A percentile compares a stretch with the other conserved stretches of the same genome.
Conservation (phyloP, 1,284 basidiomycete species). For the Cutaneotrichosporon cavernicola region DNA sequence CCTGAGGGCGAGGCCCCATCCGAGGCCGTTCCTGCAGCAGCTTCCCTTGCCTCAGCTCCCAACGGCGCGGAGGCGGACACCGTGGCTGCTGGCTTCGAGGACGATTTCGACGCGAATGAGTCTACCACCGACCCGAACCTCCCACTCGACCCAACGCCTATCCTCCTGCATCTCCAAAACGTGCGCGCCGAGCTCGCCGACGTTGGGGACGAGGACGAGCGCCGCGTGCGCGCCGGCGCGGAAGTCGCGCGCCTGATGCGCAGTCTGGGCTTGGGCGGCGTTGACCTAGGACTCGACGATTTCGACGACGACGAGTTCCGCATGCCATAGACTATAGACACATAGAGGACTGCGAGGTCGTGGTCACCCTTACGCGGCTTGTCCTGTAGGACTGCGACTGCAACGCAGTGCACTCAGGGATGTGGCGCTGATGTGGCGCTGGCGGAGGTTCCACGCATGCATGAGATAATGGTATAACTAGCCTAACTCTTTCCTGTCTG, state of each 20-base stretch:
- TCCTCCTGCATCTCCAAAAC: constrained; percentile 43
- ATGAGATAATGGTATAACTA: neutral
- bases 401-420: neutral
- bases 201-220: constrained; percentile 43
- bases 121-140: neutral
- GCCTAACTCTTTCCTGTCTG: neutral
- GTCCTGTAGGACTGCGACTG: neutral
- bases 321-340: neutral
- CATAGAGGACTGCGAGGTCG: constrained; percentile 2
- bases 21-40: neutral
- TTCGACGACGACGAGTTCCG: constrained; percentile 17
- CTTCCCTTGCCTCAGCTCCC: neutral
- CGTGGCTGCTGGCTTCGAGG: constrained; percentile 32
- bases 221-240: constrained; percentile 38
- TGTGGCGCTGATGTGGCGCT: neutral
- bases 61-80: constrained; percentile 3
- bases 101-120: constrained; percentile 34
- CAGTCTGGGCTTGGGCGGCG: constrained; percentile 32
- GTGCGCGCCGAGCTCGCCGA: constrained; percentile 43
- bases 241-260: constrained; percentile 46
- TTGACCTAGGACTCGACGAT: constrained; percentile 28
- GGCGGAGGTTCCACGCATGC: neutral
- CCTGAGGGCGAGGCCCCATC: neutral
- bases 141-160: constrained; percentile 45
- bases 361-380: neutral